These are phyloP conservation scores for Bonia amplexicaulis DNA, from an alignment of 176 grass and related monocot genomes.

Conservation along the genomic window DNA sequence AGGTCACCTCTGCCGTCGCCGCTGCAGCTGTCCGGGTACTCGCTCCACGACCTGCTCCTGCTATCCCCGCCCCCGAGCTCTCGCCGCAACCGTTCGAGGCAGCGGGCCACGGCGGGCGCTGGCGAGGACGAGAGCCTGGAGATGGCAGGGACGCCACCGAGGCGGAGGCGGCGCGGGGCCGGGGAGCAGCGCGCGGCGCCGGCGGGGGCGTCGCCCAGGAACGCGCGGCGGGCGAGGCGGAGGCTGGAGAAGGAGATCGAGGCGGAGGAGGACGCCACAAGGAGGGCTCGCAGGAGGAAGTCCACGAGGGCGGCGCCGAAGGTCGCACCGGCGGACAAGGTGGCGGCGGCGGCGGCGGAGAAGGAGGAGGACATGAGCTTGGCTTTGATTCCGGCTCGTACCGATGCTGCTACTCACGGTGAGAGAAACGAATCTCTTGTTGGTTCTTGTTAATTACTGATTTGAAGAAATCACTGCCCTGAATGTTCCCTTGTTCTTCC, in stretches of 20 bases:
- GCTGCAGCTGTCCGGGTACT: constrained; percentile 41
- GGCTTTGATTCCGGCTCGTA: constrained; percentile 34
- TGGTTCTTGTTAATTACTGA: background rate
- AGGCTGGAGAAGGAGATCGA: constrained; percentile 73
- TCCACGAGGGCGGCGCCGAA: constrained; percentile 16
- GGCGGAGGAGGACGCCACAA: constrained; percentile 38
- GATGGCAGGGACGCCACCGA: constrained; percentile 32
- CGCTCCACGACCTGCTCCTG: constrained; percentile 62
- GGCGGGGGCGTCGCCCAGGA: constrained; percentile 56
- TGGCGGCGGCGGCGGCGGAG: background rate
- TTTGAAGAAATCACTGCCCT: background rate
- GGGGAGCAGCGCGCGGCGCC: constrained; percentile 15
- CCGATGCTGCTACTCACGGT: constrained; percentile 20
- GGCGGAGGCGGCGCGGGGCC: constrained; percentile 18
- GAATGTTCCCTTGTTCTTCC: background rate
- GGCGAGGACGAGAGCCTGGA: constrained; percentile 38
- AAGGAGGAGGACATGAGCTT: constrained; percentile 34
- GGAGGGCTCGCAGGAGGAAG: constrained; percentile 51
- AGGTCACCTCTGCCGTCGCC: constrained; percentile 40
- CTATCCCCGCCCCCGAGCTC: constrained; percentile 51
- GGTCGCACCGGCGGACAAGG: constrained; percentile 14
- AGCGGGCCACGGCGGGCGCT: background rate
- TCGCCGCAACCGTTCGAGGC: constrained; percentile 19
- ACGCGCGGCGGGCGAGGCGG: constrained; percentile 51
- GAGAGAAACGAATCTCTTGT: background rate